Evolutionary conservation across 2,329 filamentous ascomycete species (phyloP), one percentile per base, ranked within the genome.

Genomic region (Pseudovirgaria hyperparasitica): DNA sequence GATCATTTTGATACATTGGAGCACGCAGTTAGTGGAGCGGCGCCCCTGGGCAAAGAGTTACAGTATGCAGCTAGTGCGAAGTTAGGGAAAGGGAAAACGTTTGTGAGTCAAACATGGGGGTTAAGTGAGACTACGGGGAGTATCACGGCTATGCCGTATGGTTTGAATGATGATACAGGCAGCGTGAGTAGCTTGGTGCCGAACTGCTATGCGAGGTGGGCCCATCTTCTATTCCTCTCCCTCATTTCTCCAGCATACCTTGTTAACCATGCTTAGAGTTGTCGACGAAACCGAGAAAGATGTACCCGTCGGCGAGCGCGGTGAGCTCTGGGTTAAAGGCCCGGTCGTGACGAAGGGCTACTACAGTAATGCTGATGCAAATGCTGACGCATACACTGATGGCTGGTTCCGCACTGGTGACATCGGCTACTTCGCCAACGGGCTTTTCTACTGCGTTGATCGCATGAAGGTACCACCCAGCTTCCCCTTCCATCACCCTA

Each of bases 31-130:
- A 55, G 57, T 1, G 71, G 70, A 1, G 70, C 69, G 0, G 72
- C 71, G 2, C 69, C 72, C 0, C 51, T 77, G 32, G 65, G 65
- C 1, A 54, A 54, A 10, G 65, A 70, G 2, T 43, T 72, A 2
- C 70, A 75, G 39, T 34, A 52, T 6, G 60, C 58, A 0, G 68
- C 64, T 0, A 58, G 57, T 31, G 49, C 44, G 31, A 72, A 67
- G 43, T 42, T 75, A 8, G 60, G 55, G 6, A 36, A 31, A 22
- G 54, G 55, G 1, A 43, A 49, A 9, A 57, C 54, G 9, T 45
- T 51, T 9, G 48, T 74, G 10, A 47, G 45, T 1, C 70, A 73
- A 48, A 66, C 64, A 0, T 74, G 67, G 66, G 70, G 72, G 0
- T 42, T 72, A 21, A 72, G 63, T 23, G 71, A 75, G 47, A 70